These are phyloP conservation scores for Phytophthora pluvialis DNA, from an alignment of 352 stramenopile genomes.

Conservation along the genomic window DNA sequence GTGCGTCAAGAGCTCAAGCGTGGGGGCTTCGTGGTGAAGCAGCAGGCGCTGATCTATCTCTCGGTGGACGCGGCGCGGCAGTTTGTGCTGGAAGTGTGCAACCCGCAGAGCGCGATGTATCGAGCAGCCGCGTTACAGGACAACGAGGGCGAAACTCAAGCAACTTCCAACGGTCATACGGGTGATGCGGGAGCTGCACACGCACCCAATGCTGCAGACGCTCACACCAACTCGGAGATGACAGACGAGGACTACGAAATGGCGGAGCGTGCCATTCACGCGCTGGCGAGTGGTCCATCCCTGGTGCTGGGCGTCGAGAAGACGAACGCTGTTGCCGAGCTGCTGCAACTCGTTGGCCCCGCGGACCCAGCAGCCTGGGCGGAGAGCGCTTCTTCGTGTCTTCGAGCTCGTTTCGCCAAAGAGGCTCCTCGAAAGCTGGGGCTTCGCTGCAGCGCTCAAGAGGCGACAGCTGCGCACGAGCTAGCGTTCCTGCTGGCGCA, in stretches of 20 bases:
- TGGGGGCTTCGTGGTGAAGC: slow-evolving; percentile 50
- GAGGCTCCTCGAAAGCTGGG: slow-evolving; percentile 36
- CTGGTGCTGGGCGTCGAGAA: slow-evolving; percentile 59
- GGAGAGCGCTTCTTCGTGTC: slow-evolving; percentile 16
- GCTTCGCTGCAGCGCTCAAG: slow-evolving; percentile 49
- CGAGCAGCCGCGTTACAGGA: slow-evolving; percentile 21
- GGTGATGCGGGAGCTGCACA: neutral
- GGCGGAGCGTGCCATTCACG: slow-evolving; percentile 35
- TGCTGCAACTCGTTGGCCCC: slow-evolving; percentile 63
- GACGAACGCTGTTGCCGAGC: slow-evolving; percentile 47
- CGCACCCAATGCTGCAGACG: neutral
- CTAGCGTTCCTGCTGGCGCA: slow-evolving; percentile 50
- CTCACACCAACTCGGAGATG: neutral
- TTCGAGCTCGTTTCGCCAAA: slow-evolving; percentile 57
- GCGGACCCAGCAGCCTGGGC: slow-evolving; percentile 37
- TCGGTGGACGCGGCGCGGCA: slow-evolving; percentile 41
- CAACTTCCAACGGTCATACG: neutral
- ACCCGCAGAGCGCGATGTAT: slow-evolving; percentile 37
- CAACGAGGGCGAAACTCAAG: slow-evolving; percentile 1
- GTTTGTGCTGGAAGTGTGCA: slow-evolving; percentile 50
- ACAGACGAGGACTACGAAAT: slow-evolving; percentile 25
- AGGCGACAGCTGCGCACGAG: slow-evolving; percentile 44
- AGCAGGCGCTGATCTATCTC: slow-evolving; percentile 55
- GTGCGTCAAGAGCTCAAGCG: slow-evolving; percentile 58
- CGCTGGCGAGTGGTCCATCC: slow-evolving; percentile 40